A percentile compares a stretch with the other conserved stretches of the same genome.
Evolutionary conservation across 352 stramenopile genomes (phyloP).

Genomic region (Phytophthora idaei): DNA sequence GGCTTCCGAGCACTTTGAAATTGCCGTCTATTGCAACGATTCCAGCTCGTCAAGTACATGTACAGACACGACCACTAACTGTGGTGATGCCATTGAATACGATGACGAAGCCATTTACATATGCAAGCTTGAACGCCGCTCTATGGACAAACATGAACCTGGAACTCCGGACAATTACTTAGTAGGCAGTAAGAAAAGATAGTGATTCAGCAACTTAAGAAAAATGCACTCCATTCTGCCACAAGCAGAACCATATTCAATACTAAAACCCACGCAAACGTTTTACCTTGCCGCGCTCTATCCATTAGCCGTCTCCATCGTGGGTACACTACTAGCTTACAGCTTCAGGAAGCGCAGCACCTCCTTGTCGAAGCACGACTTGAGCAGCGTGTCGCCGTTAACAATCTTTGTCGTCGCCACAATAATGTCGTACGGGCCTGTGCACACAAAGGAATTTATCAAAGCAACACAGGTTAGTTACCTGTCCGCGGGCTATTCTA

Average conservation of each 20-base stretch:
- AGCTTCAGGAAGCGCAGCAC: constrained; percentile 78
- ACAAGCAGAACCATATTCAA: constrained; percentile 22
- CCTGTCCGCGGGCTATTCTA: not conserved
- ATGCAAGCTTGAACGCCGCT: constrained; percentile 34
- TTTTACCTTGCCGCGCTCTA: constrained; percentile 10
- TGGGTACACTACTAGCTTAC: constrained; percentile 26
- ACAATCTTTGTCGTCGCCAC: constrained; percentile 94
- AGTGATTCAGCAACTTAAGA: too few relatives aligned
- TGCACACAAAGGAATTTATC: constrained; percentile 6
- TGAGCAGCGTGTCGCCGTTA: constrained; percentile 85
- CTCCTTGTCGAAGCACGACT: constrained; percentile 88
- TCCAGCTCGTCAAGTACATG: constrained; percentile 5
- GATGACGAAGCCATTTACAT: constrained; percentile 57
- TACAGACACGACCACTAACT: constrained; percentile 2
- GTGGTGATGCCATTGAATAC: constrained; percentile 26
- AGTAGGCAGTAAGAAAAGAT: not conserved
- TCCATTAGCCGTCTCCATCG: constrained; percentile 2
- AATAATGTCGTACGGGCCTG: constrained; percentile 92
- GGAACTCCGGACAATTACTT: not conserved
- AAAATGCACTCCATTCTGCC: too few relatives aligned
- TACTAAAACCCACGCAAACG: constrained; percentile 21
- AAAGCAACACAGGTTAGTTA: constrained; percentile 4
- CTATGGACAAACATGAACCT: not conserved
- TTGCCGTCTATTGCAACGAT: constrained; percentile 36
- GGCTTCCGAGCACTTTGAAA: constrained; percentile 42